phyloP scores from a whole-genome alignment of 192 early-diverging fungal genomes.

The Umbelopsis isabellina region DNA sequence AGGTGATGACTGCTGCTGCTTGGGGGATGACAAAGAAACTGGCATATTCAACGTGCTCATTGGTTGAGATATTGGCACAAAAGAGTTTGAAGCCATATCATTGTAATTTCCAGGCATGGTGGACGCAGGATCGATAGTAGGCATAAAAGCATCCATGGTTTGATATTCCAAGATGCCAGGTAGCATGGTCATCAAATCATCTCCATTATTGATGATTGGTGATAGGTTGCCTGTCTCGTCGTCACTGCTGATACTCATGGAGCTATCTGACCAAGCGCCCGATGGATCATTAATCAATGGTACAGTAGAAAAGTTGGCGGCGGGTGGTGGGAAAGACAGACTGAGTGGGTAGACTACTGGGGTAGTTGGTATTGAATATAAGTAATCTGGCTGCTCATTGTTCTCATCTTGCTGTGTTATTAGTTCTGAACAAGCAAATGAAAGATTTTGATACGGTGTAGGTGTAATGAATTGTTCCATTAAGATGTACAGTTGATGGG shows the following conservation, averaged over 20 bases:
- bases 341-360: neutral
- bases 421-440: constrained; percentile 15
- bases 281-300: constrained; percentile 1
- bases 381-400: neutral
- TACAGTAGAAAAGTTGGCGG: neutral
- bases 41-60: constrained; percentile 3
- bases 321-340: neutral
- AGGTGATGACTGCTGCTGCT: neutral
- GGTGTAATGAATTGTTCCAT: constrained; percentile 12
- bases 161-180: constrained; percentile 14
- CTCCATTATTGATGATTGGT: constrained; percentile 12
- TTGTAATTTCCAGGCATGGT: neutral
- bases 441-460: constrained; percentile 1
- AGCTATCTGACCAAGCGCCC: constrained; percentile 11
- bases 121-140: constrained; percentile 1
- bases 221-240: constrained; percentile 6
- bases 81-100: neutral
- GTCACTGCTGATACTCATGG: constrained; percentile 16
- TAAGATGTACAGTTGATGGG: neutral
- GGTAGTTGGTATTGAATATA: neutral
- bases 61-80: constrained; percentile 8
- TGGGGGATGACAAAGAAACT: neutral
- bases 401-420: constrained; percentile 14
- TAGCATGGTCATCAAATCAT: constrained; percentile 8
- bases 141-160: constrained; percentile 17